phyloP scores from a whole-genome alignment of 2,329 filamentous ascomycete genomes.

The Waltergamsia citrina region DNA sequence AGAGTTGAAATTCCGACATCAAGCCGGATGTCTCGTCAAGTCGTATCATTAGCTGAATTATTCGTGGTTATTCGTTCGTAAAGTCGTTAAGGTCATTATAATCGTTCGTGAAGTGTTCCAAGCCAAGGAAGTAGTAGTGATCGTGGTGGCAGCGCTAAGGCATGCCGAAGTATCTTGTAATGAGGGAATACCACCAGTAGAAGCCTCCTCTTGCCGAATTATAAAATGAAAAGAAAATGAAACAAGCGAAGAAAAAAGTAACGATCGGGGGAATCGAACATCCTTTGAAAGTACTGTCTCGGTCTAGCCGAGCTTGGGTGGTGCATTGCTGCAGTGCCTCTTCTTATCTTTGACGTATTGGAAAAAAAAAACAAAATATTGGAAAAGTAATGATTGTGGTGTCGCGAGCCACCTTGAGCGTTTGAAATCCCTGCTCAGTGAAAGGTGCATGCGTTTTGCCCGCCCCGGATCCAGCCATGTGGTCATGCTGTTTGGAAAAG shows the following conservation, averaged over 20 bases:
- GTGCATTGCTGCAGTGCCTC: slow-evolving; percentile 60
- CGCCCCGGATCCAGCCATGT: slow-evolving; percentile 46
- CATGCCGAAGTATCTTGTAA: background rate
- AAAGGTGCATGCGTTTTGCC: slow-evolving; percentile 40
- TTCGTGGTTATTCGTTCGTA: slow-evolving; percentile 26
- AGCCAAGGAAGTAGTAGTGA: slow-evolving; percentile 23
- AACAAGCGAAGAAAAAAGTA: slow-evolving; percentile 6
- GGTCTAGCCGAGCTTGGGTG: slow-evolving; percentile 36
- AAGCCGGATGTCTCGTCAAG: slow-evolving; percentile 20
- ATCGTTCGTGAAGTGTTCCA: slow-evolving; percentile 35
- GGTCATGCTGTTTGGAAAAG: slow-evolving; percentile 27
- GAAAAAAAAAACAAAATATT: slow-evolving; percentile 19
- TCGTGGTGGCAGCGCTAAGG: slow-evolving; percentile 7
- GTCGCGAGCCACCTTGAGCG: slow-evolving; percentile 34
- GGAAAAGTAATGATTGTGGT: slow-evolving; percentile 13
- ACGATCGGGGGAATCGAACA: slow-evolving; percentile 25
- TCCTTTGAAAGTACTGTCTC: slow-evolving; percentile 32
- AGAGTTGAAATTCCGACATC: slow-evolving; percentile 20
- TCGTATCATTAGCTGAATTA: slow-evolving; percentile 18
- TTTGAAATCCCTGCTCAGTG: slow-evolving; percentile 33
- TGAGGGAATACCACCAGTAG: slow-evolving; percentile 6
- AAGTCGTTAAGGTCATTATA: slow-evolving; percentile 32
- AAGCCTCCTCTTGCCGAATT: slow-evolving; percentile 17
- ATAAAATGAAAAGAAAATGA: slow-evolving; percentile 10
- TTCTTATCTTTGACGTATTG: slow-evolving; percentile 39